Evolutionary conservation across 495 filamentous ascomycete species (phyloP).

Genomic region (Lasiosphaeria ovina): DNA sequence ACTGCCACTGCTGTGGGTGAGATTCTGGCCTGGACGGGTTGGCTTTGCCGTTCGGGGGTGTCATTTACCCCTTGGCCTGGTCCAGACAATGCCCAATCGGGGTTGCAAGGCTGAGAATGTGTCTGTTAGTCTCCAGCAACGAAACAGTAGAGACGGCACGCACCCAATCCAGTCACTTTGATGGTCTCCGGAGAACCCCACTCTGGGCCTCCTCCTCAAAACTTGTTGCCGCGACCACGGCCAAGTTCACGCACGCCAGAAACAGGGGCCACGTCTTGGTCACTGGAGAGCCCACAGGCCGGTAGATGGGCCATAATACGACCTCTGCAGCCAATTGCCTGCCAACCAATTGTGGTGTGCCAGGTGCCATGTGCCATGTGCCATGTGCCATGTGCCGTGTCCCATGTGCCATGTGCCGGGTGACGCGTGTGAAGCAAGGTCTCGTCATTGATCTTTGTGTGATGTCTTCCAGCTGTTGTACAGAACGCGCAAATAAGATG

Average conservation of each 20-base stretch:
- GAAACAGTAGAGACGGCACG: too few relatives aligned
- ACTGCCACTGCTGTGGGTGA: background rate
- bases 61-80: background rate
- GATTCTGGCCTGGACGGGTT: background rate
- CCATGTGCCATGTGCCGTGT: background rate
- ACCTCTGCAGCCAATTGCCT: too few relatives aligned
- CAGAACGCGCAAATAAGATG: conserved; percentile 3
- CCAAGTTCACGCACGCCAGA: too few relatives aligned
- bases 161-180: background rate
- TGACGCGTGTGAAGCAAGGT: background rate
- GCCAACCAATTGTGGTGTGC: too few relatives aligned
- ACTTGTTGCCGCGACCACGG: too few relatives aligned
- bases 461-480: conserved; percentile 7
- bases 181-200: conserved; percentile 11
- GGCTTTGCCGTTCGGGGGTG: background rate
- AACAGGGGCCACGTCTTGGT: too few relatives aligned
- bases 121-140: background rate
- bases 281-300: too few relatives aligned
- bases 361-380: background rate
- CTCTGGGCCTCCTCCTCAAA: background rate
- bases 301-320: too few relatives aligned
- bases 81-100: background rate
- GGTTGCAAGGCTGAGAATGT: background rate
- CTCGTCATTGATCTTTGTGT: background rate
- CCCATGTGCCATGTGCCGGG: background rate